Conservation (phyloP, 345 rosid species). For the Melaleuca alternifolia region DNA sequence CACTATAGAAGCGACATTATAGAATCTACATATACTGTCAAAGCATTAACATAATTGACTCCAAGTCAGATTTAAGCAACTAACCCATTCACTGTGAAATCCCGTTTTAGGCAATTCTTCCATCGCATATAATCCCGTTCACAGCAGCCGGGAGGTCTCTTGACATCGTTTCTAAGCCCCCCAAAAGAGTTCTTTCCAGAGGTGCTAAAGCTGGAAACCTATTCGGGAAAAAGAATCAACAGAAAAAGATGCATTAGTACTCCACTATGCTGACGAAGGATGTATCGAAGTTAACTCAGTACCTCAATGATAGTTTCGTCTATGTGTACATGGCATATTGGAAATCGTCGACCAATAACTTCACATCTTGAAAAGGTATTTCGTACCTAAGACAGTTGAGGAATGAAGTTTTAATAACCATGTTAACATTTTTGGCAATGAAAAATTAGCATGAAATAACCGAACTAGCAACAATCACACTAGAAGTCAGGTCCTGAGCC, state of each 20-base stretch:
- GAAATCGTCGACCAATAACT: constrained; percentile 62
- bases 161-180: constrained; percentile 14
- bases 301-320: constrained; percentile 46
- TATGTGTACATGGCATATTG: constrained; percentile 55
- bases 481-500: not conserved
- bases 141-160: constrained; percentile 30
- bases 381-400: constrained; percentile 23
- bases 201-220: constrained; percentile 79
- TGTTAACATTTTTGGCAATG: not conserved
- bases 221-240: not conserved
- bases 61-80: not conserved
- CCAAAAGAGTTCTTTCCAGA: constrained; percentile 10
- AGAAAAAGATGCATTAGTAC: not conserved
- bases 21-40: not conserved
- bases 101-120: constrained; percentile 72
- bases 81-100: constrained; percentile 93
- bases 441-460: not conserved
- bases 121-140: constrained; percentile 64
- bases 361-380: constrained; percentile 35
- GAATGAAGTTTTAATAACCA: not conserved
- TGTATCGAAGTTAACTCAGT: not conserved
- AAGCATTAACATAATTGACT: not conserved
- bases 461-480: not conserved
- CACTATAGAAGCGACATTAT: not conserved
- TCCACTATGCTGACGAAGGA: not conserved